These are phyloP conservation scores for Plasmodium fragile DNA, from an alignment of 169 alveolate species.

Conservation along the genomic window DNA sequence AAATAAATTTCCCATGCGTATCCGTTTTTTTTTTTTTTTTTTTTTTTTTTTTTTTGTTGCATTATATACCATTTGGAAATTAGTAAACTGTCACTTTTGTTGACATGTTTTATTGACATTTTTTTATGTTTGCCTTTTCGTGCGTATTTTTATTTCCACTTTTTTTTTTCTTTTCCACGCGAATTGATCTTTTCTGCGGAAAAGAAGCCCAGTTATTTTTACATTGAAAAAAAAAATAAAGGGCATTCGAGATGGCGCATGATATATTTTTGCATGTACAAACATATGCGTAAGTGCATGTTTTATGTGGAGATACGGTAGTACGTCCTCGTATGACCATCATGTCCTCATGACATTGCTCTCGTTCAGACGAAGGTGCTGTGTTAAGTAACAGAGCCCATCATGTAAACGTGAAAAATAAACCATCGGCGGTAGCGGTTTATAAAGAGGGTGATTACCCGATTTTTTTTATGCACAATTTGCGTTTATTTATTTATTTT, in stretches of 20 bases:
- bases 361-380: neutral
- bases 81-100: neutral
- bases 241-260: neutral
- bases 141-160: neutral
- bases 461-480: neutral
- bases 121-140: neutral
- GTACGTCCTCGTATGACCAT: neutral
- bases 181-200: conserved; percentile 2
- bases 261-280: neutral
- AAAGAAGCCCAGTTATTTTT: neutral
- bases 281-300: neutral
- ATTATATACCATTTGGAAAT: neutral
- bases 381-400: neutral
- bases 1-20: neutral
- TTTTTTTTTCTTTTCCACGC: neutral
- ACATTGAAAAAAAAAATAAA: neutral
- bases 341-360: neutral
- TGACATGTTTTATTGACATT: neutral
- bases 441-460: neutral
- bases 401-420: neutral
- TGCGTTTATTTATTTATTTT: neutral
- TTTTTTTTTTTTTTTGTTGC: neutral
- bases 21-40: neutral
- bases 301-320: neutral
- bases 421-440: neutral